Percentiles rank a stretch among this genome's conserved stretches.
These are phyloP conservation scores for Suhomyces bokatorum DNA, from an alignment of 1,139 yeast species.

Conservation along the genomic window DNA sequence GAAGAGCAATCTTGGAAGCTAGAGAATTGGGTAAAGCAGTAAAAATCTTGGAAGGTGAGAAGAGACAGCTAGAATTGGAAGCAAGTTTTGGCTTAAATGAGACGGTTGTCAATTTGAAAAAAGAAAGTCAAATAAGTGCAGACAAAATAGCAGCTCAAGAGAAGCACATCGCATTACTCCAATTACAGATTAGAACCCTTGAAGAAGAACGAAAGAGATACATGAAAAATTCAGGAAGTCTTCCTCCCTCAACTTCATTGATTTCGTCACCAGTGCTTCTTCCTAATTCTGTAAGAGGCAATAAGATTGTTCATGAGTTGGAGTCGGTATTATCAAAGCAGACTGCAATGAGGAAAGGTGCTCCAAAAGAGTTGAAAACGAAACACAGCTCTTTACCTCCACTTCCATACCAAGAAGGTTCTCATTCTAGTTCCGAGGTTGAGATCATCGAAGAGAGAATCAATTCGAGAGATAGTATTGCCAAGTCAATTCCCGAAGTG, in stretches of 20 bases:
- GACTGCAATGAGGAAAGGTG: slow-evolving; percentile 1
- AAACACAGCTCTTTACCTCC: slow-evolving; percentile 8
- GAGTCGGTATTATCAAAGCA: slow-evolving; percentile 18
- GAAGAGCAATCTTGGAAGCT: slow-evolving; percentile 35
- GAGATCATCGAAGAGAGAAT: slow-evolving; percentile 16
- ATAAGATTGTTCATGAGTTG: slow-evolving; percentile 20
- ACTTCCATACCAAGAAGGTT: slow-evolving; percentile 2
- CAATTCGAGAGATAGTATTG: neutral
- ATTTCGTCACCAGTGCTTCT: neutral
- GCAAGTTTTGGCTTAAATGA: slow-evolving; percentile 24
- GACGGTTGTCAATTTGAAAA: slow-evolving; percentile 20
- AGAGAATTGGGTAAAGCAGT: slow-evolving; percentile 26
- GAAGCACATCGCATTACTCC: slow-evolving; percentile 28
- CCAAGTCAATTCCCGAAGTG: neutral
- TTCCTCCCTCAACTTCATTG: neutral
- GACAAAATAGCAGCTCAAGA: slow-evolving; percentile 31
- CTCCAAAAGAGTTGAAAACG: neutral
- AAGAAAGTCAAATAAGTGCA: slow-evolving; percentile 20
- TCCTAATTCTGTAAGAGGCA: slow-evolving; percentile 5
- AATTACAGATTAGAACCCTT: slow-evolving; percentile 22
- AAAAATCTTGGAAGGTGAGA: slow-evolving; percentile 26
- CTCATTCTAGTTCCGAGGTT: slow-evolving; percentile 16
- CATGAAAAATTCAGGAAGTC: neutral
- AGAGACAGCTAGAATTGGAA: slow-evolving; percentile 24
- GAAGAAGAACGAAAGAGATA: slow-evolving; percentile 19